Evolutionary conservation across 768 basidiomycete genomes (phyloP).

Genomic region (Leccinum aurantiacum): DNA sequence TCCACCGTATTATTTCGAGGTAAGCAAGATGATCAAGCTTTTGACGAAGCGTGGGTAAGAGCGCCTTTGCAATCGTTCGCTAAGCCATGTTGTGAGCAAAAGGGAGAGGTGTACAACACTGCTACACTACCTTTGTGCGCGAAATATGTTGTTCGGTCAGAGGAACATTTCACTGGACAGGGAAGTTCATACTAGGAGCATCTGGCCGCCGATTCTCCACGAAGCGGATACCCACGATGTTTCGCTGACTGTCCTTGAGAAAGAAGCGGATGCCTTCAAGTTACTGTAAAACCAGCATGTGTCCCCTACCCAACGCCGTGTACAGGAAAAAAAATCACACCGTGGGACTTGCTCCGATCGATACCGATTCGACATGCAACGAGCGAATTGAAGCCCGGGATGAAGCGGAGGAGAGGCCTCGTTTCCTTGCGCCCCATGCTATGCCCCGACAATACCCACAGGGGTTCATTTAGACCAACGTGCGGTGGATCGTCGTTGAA

Average conservation of each 20-base stretch:
- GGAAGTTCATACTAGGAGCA: too few species aligned
- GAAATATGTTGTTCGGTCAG: slow-evolving; percentile 40
- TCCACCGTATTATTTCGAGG: slow-evolving; percentile 63
- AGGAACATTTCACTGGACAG: too few species aligned
- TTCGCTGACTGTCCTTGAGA: slow-evolving; percentile 57
- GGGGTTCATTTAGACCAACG: slow-evolving; percentile 15
- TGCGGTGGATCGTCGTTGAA: background rate
- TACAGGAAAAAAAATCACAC: slow-evolving; percentile 67
- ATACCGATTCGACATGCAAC: slow-evolving; percentile 85
- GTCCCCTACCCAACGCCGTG: slow-evolving; percentile 84
- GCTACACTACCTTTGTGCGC: slow-evolving; percentile 55
- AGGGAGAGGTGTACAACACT: background rate
- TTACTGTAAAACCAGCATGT: slow-evolving; percentile 68
- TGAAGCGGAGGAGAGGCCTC: slow-evolving; percentile 40
- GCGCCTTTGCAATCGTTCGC: slow-evolving; percentile 65
- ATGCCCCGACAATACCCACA: slow-evolving; percentile 34
- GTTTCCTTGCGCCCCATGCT: slow-evolving; percentile 29
- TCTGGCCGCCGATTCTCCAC: slow-evolving; percentile 52
- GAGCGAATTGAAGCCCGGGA: slow-evolving; percentile 72
- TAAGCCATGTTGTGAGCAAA: slow-evolving; percentile 31
- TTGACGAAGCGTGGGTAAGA: slow-evolving; percentile 63
- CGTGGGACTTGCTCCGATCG: slow-evolving; percentile 70
- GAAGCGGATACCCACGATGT: slow-evolving; percentile 68
- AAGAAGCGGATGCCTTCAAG: slow-evolving; percentile 72
- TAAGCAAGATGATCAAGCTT: slow-evolving; percentile 63